Conservation (phyloP, 2,329 filamentous ascomycete species). For the Talaromyces verruculosus region DNA sequence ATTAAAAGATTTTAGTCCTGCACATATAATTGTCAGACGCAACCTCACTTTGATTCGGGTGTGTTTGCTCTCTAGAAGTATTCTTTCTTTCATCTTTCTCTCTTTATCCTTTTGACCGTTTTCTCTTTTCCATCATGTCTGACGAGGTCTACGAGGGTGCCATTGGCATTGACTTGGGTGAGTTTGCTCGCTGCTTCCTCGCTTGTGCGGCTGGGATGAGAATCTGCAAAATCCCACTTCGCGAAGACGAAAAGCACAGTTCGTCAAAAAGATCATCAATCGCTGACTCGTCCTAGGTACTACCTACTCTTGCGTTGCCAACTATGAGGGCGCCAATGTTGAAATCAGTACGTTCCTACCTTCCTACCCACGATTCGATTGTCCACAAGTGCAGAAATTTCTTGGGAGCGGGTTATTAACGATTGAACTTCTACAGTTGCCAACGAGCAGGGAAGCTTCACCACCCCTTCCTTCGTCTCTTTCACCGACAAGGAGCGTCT, state of each 20-base stretch:
- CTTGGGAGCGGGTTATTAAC: constrained; percentile 12
- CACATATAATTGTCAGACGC: constrained; percentile 19
- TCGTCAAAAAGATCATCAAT: constrained; percentile 12
- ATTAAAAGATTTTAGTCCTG: constrained; percentile 22
- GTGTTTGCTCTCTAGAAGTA: constrained; percentile 15
- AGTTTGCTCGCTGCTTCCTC: constrained; percentile 38
- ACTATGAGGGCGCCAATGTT: constrained; percentile 98
- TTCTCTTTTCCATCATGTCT: constrained; percentile 62
- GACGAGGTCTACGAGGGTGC: constrained; percentile 99
- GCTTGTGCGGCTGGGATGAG: constrained; percentile 11
- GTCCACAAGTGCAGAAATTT: constrained; percentile 7
- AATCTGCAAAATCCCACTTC: background rate
- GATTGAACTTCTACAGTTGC: constrained; percentile 60
- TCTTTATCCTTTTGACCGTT: constrained; percentile 24
- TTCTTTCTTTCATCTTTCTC: constrained; percentile 18
- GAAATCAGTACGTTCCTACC: constrained; percentile 77
- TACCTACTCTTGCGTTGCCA: constrained; percentile 99
- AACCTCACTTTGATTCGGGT: constrained; percentile 1
- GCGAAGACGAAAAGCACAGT: background rate
- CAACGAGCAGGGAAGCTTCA: constrained; percentile 99
- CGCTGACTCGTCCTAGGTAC: constrained; percentile 65
- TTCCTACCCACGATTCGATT: constrained; percentile 26
- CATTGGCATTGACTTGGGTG: constrained; percentile 99
- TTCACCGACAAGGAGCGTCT: constrained; percentile 98
- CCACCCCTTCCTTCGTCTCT: constrained; percentile 97